These are phyloP conservation scores for Xylaria sp. DNA, from an alignment of 2,329 filamentous ascomycete genomes.

Conservation along the genomic window DNA sequence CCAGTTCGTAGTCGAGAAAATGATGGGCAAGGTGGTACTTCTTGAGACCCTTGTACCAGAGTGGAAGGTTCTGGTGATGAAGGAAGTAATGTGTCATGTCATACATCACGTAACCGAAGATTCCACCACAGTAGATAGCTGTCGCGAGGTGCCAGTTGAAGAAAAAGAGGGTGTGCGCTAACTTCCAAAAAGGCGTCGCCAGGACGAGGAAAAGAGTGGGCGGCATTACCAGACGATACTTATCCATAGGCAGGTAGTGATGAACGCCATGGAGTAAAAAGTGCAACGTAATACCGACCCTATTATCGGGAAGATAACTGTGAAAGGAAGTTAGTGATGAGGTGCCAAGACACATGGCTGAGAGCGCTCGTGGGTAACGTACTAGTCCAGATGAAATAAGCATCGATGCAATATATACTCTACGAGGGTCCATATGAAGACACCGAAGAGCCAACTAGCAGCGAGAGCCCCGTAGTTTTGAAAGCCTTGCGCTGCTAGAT, in stretches of 20 bases:
- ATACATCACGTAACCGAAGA: constrained; percentile 96
- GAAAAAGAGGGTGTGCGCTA: constrained; percentile 84
- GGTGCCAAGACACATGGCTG: not conserved
- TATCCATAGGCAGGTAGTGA: constrained; percentile 99
- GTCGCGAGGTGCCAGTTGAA: constrained; percentile 86
- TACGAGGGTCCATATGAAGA: constrained; percentile 86
- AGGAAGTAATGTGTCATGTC: constrained; percentile 99
- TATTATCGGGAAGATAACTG: constrained; percentile 90
- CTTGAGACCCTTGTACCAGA: constrained; percentile 92
- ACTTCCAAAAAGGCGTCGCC: constrained; percentile 89
- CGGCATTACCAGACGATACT: constrained; percentile 96
- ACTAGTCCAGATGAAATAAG: constrained; percentile 94
- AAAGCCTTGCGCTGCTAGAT: constrained; percentile 71
- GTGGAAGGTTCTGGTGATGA: constrained; percentile 90
- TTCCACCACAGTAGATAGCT: constrained; percentile 85
- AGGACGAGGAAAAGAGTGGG: constrained; percentile 86
- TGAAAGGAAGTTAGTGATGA: constrained; percentile 46
- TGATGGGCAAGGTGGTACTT: constrained; percentile 98
- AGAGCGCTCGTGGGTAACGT: constrained; percentile 54
- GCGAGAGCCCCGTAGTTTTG: constrained; percentile 59
- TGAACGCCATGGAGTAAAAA: constrained; percentile 97
- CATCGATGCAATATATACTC: constrained; percentile 92
- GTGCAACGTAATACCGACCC: constrained; percentile 84
- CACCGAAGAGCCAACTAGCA: constrained; percentile 74
- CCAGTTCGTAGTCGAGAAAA: constrained; percentile 97